These are phyloP conservation scores for Medicago truncatula DNA, from an alignment of 306 rosid species.

Conservation along the genomic window DNA sequence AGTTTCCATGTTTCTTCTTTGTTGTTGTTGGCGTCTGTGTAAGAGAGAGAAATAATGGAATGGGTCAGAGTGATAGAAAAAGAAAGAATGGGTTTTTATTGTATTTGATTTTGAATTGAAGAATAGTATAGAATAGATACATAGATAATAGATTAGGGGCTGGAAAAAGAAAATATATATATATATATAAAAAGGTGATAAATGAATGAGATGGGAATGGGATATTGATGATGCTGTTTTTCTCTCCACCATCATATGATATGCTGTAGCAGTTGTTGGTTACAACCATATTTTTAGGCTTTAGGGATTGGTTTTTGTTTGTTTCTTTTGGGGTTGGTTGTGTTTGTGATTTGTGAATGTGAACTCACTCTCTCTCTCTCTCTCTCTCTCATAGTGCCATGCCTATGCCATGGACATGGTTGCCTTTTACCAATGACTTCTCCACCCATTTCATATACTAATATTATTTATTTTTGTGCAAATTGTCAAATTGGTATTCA, in stretches of 20 bases:
- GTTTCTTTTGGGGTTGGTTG: not conserved
- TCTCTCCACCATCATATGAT: slow-evolving; percentile 37
- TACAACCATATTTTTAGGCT: slow-evolving; percentile 62
- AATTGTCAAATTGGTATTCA: slow-evolving; percentile 40
- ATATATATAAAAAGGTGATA: not conserved
- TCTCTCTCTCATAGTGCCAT: slow-evolving; percentile 29
- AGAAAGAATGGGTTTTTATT: not conserved
- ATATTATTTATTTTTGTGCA: not conserved
- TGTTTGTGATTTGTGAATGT: slow-evolving; percentile 16
- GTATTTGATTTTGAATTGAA: not conserved
- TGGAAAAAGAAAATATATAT: slow-evolving; percentile 36
- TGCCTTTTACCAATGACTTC: slow-evolving; percentile 24
- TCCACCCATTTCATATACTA: not conserved
- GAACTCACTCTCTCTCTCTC: not conserved
- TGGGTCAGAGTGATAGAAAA: slow-evolving; percentile 38
- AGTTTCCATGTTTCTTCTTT: slow-evolving; percentile 75
- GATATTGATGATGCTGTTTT: slow-evolving; percentile 39
- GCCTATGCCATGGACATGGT: slow-evolving; percentile 27
- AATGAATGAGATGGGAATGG: slow-evolving; percentile 40
- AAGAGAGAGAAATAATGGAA: slow-evolving; percentile 46
- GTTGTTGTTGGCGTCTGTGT: slow-evolving; percentile 16
- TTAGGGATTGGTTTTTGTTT: slow-evolving; percentile 36
- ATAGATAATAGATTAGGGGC: slow-evolving; percentile 40
- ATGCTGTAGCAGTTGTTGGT: slow-evolving; percentile 55
- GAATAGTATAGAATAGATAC: not conserved